A percentile compares a stretch with the other conserved stretches of the same genome.
These are phyloP conservation scores for Tetrapisispora taiwanensis DNA, from an alignment of 805 yeast species.

Conservation along the genomic window DNA sequence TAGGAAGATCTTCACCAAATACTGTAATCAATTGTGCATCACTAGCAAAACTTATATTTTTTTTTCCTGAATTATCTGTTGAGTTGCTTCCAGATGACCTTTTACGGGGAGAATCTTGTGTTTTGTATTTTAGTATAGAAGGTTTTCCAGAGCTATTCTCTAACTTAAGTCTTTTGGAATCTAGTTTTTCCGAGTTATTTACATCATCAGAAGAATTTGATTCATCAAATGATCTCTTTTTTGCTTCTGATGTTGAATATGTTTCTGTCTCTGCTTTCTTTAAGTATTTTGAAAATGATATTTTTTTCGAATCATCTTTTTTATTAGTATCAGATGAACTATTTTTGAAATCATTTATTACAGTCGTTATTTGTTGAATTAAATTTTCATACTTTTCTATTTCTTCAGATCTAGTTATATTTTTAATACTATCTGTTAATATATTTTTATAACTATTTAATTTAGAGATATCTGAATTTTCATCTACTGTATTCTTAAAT, in stretches of 20 bases:
- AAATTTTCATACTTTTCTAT: no score
- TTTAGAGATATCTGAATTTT: not conserved
- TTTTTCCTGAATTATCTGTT: constrained; percentile 2
- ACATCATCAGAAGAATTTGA: not conserved
- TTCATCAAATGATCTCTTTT: constrained; percentile 10
- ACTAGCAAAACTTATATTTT: constrained; percentile 17
- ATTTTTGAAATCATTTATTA: no score
- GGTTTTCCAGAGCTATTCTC: constrained; percentile 4
- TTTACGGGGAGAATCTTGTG: not conserved
- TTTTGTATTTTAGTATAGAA: constrained; percentile 18
- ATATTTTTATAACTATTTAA: not conserved
- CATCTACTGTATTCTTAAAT: no score
- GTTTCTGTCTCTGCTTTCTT: constrained; percentile 21
- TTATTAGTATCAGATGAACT: no score
- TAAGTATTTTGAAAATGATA: constrained; percentile 27
- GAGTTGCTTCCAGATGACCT: constrained; percentile 3
- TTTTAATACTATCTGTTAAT: not conserved
- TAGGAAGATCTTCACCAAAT: constrained; percentile 28
- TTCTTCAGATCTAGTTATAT: no score
- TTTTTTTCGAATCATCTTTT: constrained; percentile 21
- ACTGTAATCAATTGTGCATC: constrained; percentile 22
- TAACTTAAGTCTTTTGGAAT: constrained; percentile 1
- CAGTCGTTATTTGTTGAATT: no score
- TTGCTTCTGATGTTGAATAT: constrained; percentile 6
- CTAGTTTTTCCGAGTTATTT: not conserved